Conservation (phyloP, 2,329 filamentous ascomycete species). For the Bretziella fagacearum region DNA sequence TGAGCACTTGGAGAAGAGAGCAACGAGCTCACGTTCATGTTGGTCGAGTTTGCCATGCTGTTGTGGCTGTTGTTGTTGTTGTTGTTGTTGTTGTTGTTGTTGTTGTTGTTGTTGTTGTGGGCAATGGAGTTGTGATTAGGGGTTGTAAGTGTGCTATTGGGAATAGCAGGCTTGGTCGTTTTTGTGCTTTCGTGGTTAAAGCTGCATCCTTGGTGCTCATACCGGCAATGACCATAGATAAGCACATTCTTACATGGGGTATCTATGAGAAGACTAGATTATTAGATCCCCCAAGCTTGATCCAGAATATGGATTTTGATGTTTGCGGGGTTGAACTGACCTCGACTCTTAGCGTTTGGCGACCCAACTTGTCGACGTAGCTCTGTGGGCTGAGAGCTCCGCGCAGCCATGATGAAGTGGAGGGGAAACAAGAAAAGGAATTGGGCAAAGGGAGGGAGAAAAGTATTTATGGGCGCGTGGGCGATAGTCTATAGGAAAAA, state of each 20-base stretch:
- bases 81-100: not conserved
- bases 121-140: constrained; percentile 14
- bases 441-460: not conserved
- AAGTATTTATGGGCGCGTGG: not conserved
- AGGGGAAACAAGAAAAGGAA: not conserved
- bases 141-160: constrained; percentile 5
- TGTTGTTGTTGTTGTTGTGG: constrained; percentile 11
- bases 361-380: constrained; percentile 37
- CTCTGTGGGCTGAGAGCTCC: constrained; percentile 24
- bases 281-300: not conserved
- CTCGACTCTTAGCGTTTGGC: constrained; percentile 39
- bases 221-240: constrained; percentile 85
- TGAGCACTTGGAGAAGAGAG: constrained; percentile 10
- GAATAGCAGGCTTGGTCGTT: constrained; percentile 15
- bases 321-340: constrained; percentile 25
- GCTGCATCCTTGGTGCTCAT: constrained; percentile 77
- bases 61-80: constrained; percentile 8
- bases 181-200: constrained; percentile 68
- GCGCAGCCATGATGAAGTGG: constrained; percentile 8
- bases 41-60: not conserved
- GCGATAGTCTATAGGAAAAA: not conserved
- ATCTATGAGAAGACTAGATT: constrained; percentile 27
- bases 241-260: constrained; percentile 83
- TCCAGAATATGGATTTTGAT: constrained; percentile 5
- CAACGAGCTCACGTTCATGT: constrained; percentile 7